Evolutionary conservation across 371 early-diverging fungal genomes (phyloP), one percentile per base, ranked within the genome.

Genomic region (Actinomortierella wolfii): DNA sequence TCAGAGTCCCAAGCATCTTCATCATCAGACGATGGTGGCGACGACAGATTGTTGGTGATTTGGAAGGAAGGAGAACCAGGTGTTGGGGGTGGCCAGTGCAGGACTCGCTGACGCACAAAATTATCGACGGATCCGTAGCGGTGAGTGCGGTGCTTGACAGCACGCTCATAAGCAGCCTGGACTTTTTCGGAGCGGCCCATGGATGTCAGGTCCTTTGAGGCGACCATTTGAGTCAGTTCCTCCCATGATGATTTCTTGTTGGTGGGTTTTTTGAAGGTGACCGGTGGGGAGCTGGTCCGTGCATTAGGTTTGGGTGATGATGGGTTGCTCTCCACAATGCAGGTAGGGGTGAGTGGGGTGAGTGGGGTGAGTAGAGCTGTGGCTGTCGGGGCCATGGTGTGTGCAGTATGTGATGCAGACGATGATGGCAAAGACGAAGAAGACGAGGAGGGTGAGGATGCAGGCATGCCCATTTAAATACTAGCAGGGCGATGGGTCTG

Each of bases 251-350:
- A 73, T 20, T 67, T 58, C 23, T 67, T 67, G 18, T 62, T 67
- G 59, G 74, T 73, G 21, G 74, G 67, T 24, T 73, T 62, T 54
- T 73, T 73, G 64, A 73, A 73, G 51, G 63, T 60, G 39, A 73
- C 60, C 26, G 74, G 67, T 25, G 34, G 34, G 11, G 34, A 34
- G 34, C 11, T 34, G 34, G 34, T 34, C 34, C 34, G 34, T 34
- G 34, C 34, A 6, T 4, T 34, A 34, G 34, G 34, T n/a, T n/a
- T n/a, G n/a, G n/a, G n/a, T n/a, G n/a, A n/a, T n/a, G n/a, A n/a
- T n/a, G n/a, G n/a, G n/a, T n/a, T n/a, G n/a, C n/a, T n/a, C n/a
- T n/a, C n/a, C n/a, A n/a, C n/a, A n/a, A n/a, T n/a, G n/a, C n/a
- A n/a, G n/a, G n/a, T n/a, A n/a, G n/a, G n/a, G n/a, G n/a, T n/a